Percentiles rank a stretch among this genome's conserved stretches.
These are phyloP conservation scores for Knoxia roxburghii DNA, from an alignment of 257 asterid species.

Conservation along the genomic window DNA sequence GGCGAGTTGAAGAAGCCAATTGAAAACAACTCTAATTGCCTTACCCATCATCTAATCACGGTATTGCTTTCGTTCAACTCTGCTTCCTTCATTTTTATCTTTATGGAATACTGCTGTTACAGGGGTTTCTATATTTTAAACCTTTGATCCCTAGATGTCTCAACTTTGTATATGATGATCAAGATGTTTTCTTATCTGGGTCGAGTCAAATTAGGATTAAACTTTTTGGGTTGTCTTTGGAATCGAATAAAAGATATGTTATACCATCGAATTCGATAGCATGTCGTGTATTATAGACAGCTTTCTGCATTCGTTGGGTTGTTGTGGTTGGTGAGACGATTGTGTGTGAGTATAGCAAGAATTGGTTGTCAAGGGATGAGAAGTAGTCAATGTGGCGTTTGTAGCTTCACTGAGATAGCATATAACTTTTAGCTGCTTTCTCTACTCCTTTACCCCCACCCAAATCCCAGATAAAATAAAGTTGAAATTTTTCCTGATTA, in stretches of 20 bases:
- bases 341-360: neutral
- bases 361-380: neutral
- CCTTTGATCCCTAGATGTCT: neutral
- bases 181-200: conserved; percentile 5
- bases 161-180: neutral
- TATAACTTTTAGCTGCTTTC: neutral
- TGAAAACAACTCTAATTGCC: too few species aligned
- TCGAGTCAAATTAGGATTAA: neutral
- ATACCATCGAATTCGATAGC: neutral
- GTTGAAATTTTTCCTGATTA: neutral
- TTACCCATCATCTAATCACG: too few species aligned
- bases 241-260: neutral
- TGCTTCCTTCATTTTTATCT: neutral
- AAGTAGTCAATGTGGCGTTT: neutral
- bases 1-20: too few species aligned
- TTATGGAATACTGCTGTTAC: neutral
- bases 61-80: too few species aligned
- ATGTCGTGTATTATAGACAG: neutral
- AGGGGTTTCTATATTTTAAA: neutral
- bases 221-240: neutral
- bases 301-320: neutral
- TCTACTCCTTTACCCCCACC: neutral
- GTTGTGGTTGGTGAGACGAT: neutral
- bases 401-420: conserved; percentile 1
- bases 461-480: neutral